Base-by-base conservation (phyloP, 768 basidiomycete genomes). In the Gymnopilus junonius region DNA sequence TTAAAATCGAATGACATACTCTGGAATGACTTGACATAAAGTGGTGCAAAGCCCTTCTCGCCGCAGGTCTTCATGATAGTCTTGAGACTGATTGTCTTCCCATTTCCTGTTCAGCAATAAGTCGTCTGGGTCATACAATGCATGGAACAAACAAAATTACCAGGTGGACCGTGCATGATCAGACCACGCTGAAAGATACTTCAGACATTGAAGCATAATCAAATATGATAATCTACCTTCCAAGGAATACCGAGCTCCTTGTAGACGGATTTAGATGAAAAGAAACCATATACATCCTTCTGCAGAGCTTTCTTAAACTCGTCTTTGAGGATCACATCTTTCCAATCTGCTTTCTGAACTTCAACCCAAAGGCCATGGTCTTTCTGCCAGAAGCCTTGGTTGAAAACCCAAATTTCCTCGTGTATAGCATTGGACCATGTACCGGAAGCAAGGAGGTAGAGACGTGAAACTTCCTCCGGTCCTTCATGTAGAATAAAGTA, bases 11-110 rank as follows among this genome's bases (percentile, higher is more conserved):
- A 23, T 3, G 1, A 56, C 83, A 58, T 71, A 90, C 91, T 83
- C 63, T 84, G 80, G 79, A 95, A 92, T 7, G 91, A 89, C 72
- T 90, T 93, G 66, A 95, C 92, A 66, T 94, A 94, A 23, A 96
- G 82, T 2, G 90, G 87, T 10, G 82, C 79, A 65, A 88, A 88
- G 0, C 86, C 89, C 59, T 78, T 79, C 21, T 83, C 87, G 42
- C 82, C 80, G 62, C 88, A 88, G 1, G 82, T 82, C 72, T 89
- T 92, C 89, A 94, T 94, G 64, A 94, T 86, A 8, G 85, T 87
- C 73, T 93, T 94, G 69, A 95, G 76, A 58, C 84, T 91, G 75
- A 94, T 93, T 0, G 91, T 92, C 73, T 93, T 93, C 7, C 93
- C 93, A 65, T 94, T 94, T 7, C 93, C 92, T 85, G 67, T 10